phyloP scores from a whole-genome alignment of 1,284 basidiomycete genomes.

The Vanrija pseudolonga region DNA sequence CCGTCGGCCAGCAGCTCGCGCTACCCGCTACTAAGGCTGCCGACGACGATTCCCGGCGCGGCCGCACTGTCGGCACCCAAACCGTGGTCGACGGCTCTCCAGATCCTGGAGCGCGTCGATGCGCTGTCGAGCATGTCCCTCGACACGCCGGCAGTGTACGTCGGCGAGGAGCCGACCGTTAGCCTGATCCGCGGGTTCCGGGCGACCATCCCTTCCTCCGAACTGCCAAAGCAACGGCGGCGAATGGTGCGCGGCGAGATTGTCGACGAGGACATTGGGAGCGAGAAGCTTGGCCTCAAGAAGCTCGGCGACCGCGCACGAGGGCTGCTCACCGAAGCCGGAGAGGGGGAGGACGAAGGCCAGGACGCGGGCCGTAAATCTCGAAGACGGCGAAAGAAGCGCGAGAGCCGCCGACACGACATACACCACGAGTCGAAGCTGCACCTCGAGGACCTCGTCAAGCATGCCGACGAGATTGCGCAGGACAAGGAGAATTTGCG shows the following conservation, averaged over 20 bases:
- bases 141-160: conserved; percentile 61
- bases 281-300: conserved; percentile 71
- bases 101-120: conserved; percentile 76
- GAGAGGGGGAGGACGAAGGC: conserved; percentile 18
- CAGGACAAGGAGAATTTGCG: conserved; percentile 84
- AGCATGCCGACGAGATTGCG: conserved; percentile 77
- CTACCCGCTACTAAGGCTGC: conserved; percentile 56
- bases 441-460: conserved; percentile 72
- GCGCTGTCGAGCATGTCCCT: conserved; percentile 69
- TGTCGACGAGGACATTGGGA: conserved; percentile 62
- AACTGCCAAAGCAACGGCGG: conserved; percentile 67
- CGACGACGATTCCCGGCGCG: conserved; percentile 59
- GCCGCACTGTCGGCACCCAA: conserved; percentile 9
- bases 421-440: conserved; percentile 62
- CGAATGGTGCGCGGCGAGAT: conserved; percentile 62
- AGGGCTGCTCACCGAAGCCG: conserved; percentile 62
- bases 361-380: conserved; percentile 48
- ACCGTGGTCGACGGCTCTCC: conserved; percentile 67
- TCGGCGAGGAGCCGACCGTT: conserved; percentile 53
- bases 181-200: conserved; percentile 75
- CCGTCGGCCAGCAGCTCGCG: conserved; percentile 8
- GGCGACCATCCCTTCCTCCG: conserved; percentile 83
- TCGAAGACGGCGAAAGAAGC: conserved; percentile 60
- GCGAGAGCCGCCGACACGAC: conserved; percentile 63
- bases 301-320: conserved; percentile 70